A percentile compares a stretch with the other conserved stretches of the same genome.
These are phyloP conservation scores for Ophidiomyces ophidiicola DNA, from an alignment of 2,329 filamentous ascomycete genomes.

Conservation along the genomic window DNA sequence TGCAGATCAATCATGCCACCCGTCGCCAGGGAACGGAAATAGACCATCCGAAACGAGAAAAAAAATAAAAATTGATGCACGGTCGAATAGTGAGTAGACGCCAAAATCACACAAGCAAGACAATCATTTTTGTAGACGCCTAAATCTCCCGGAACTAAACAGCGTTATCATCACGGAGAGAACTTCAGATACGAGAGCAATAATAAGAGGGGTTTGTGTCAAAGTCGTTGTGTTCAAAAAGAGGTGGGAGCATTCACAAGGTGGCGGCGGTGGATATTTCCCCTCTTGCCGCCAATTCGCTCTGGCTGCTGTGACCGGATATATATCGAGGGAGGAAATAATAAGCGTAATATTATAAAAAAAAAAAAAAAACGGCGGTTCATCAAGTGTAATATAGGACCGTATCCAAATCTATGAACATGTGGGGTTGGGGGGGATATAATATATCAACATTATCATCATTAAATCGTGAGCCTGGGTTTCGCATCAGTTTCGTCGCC, in stretches of 20 bases:
- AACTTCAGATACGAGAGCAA: neutral
- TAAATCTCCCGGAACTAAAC: neutral
- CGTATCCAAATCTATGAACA: constrained; percentile 11
- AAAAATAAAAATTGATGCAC: neutral
- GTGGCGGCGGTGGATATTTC: neutral
- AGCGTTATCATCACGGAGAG: neutral
- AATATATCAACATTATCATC: constrained; percentile 11
- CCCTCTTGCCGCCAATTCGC: no score
- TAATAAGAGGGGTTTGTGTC: neutral
- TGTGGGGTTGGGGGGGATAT: no score
- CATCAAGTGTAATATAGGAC: constrained; percentile 1
- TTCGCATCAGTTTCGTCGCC: constrained; percentile 27
- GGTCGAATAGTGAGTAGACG: no score
- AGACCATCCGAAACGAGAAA: neutral
- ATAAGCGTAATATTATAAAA: no score
- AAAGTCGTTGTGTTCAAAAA: constrained; percentile 1
- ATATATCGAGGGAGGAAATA: neutral
- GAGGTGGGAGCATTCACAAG: neutral
- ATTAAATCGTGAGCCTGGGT: constrained; percentile 12
- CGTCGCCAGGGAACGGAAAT: neutral
- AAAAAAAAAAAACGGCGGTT: no score
- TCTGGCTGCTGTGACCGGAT: neutral
- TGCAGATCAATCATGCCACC: constrained; percentile 4
- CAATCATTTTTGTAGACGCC: constrained; percentile 1
- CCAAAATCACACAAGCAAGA: neutral